A percentile compares a stretch with the other conserved stretches of the same genome.
These are phyloP conservation scores for Lathyrus aphaca DNA, from an alignment of 306 rosid species.

Conservation along the genomic window DNA sequence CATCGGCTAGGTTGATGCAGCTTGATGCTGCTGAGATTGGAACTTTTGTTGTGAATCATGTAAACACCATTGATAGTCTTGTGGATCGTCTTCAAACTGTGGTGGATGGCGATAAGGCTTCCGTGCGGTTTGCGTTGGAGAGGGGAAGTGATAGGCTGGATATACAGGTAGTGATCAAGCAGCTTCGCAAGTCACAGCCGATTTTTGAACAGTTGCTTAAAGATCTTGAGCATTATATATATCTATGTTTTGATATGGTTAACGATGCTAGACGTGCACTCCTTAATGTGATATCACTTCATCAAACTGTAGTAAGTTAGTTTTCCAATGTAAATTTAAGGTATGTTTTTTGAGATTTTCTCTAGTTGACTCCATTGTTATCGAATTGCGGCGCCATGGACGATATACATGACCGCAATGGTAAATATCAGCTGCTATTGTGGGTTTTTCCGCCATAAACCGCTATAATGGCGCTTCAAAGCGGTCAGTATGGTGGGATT, in stretches of 20 bases:
- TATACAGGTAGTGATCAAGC: conserved; percentile 67
- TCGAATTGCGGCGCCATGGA: no score
- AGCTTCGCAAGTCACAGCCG: conserved; percentile 48
- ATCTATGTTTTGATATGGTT: conserved; percentile 52
- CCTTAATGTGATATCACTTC: conserved; percentile 46
- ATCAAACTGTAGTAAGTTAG: conserved; percentile 32
- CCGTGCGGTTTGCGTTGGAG: conserved; percentile 53
- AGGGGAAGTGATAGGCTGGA: conserved; percentile 57
- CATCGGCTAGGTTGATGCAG: conserved; percentile 51
- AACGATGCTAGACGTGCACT: conserved; percentile 63
- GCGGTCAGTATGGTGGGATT: no score
- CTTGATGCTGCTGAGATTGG: conserved; percentile 67
- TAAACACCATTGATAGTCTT: conserved; percentile 62
- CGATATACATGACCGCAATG: no score
- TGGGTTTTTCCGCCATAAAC: no score
- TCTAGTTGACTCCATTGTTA: background rate
- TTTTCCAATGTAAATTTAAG: conserved; percentile 4
- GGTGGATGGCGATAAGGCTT: conserved; percentile 57
- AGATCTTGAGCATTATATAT: conserved; percentile 62
- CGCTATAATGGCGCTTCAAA: no score
- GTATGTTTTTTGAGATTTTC: background rate
- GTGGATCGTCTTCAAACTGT: conserved; percentile 51
- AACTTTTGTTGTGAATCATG: conserved; percentile 48
- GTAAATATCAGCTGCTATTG: no score
- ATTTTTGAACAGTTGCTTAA: conserved; percentile 47